Evolutionary conservation across 495 filamentous ascomycete genomes (phyloP).

Genomic region (Hypoxylon fuscum): DNA sequence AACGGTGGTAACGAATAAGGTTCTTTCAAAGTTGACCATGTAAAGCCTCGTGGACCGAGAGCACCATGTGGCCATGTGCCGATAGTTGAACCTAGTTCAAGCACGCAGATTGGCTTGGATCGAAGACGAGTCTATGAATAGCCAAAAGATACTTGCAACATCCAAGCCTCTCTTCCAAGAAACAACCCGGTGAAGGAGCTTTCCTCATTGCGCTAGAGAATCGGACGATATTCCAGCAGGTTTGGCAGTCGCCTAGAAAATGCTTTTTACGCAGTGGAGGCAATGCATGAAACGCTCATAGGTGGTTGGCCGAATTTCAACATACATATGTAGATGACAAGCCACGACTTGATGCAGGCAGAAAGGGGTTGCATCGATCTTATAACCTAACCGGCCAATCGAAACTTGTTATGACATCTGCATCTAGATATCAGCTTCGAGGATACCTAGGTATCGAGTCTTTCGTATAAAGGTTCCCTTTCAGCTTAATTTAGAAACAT

Average conservation of each 20-base stretch:
- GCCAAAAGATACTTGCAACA: too few relatives aligned
- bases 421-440: slow-evolving; percentile 13
- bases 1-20: not conserved
- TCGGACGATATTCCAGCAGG: not conserved
- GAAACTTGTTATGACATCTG: slow-evolving; percentile 2
- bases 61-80: not conserved
- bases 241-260: not conserved
- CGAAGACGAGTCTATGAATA: too few relatives aligned
- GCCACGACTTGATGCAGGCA: slow-evolving; percentile 12
- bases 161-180: too few relatives aligned
- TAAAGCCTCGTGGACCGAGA: not conserved
- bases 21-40: not conserved
- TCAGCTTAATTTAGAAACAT: slow-evolving; percentile 33
- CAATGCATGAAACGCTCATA: slow-evolving; percentile 14
- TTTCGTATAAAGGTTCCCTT: slow-evolving; percentile 20
- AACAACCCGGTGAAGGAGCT: too few relatives aligned
- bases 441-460: slow-evolving; percentile 6
- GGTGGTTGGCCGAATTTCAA: slow-evolving; percentile 11
- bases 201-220: not conserved
- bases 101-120: too few relatives aligned
- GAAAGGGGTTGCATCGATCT: slow-evolving; percentile 28
- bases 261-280: not conserved
- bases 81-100: slow-evolving; percentile 14
- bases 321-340: slow-evolving; percentile 5
- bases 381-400: slow-evolving; percentile 8